Base-by-base conservation (phyloP, 2,329 filamentous ascomycete genomes). In the Exophiala alcalophila region DNA sequence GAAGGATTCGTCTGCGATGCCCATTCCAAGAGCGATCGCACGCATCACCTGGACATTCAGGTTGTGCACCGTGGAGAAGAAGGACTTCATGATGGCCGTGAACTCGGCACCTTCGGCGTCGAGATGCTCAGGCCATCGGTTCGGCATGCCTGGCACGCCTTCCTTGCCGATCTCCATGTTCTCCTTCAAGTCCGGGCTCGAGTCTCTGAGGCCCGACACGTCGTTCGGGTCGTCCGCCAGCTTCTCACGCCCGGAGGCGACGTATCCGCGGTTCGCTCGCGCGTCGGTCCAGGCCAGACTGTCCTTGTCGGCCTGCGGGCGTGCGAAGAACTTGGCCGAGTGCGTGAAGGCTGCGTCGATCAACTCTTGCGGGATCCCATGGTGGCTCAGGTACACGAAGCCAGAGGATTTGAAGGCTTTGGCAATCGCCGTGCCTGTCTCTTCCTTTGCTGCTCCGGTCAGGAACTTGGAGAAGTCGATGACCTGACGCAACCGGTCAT, bases 331-430 rank as follows among this genome's bases (percentile, higher is more conserved):
- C 50, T 70, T 67, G 36, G 81, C 80, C 4, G 84, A 89, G 42
- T 74, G 72, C 49, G 69, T 61, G 61, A 92, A 94, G 47, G 83
- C 74, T 44, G 74, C 64, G 45, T 74, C 62, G 9, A 87, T 67
- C 6, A 74, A 73, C 7, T 74, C 66, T 3, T 75, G 58, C 0
- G 80, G 65, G 49, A 95, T 84, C 25, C 84, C 77, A 52, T 90
- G 81, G 63, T 90, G 85, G 56, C 81, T 81, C 26, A 94, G 78
- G 65, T 94, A 95, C 59, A 95, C 78, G 71, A 96, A 95, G 44
- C 90, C 90, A 3, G 88, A 84, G 2, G 77, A 83, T 57, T 88
- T 85, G 69, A 95, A 94, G 29, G 86, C 89, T 39, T 79, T 61
- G 10, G 91, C 80, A 54, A 95, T 81, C 24, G 88, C 89, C 1